These are phyloP conservation scores for Nakaseomyces bracarensis DNA, from an alignment of 1,139 yeast species.

Conservation along the genomic window DNA sequence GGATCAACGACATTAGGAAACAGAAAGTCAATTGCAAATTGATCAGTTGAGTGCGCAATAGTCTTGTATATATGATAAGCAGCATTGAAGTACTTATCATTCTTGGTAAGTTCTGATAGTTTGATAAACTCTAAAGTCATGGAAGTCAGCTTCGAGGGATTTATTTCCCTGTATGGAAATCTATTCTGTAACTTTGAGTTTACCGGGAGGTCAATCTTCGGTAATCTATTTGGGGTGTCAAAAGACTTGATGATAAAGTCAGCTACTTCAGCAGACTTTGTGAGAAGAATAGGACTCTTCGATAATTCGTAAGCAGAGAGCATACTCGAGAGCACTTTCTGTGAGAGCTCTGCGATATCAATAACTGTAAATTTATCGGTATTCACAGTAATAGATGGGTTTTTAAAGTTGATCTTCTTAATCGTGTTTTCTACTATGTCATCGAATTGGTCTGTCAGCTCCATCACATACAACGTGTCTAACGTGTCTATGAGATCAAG, in stretches of 20 bases:
- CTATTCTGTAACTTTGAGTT: conserved; percentile 40
- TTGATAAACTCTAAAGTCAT: conserved; percentile 63
- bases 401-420: conserved; percentile 38
- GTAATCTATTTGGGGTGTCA: conserved; percentile 61
- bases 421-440: conserved; percentile 45
- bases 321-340: conserved; percentile 65
- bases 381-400: conserved; percentile 27
- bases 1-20: conserved; percentile 41
- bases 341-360: conserved; percentile 66
- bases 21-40: conserved; percentile 35
- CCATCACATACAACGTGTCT: conserved; percentile 62
- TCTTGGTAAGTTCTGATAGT: conserved; percentile 58
- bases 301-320: conserved; percentile 63
- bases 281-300: conserved; percentile 44
- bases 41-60: conserved; percentile 33
- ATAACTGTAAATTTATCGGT: conserved; percentile 32
- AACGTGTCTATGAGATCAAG: conserved; percentile 50
- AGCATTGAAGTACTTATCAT: conserved; percentile 41
- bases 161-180: conserved; percentile 41
- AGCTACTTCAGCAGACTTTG: conserved; percentile 57
- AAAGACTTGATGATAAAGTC: conserved; percentile 60
- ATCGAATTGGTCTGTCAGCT: conserved; percentile 44
- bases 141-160: conserved; percentile 62
- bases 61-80: conserved; percentile 39
- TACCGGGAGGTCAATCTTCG: conserved; percentile 56